Evolutionary conservation across 306 rosid species (phyloP), one percentile per base, ranked within the genome.

Genomic region (Herpetospermum pedunculosum): DNA sequence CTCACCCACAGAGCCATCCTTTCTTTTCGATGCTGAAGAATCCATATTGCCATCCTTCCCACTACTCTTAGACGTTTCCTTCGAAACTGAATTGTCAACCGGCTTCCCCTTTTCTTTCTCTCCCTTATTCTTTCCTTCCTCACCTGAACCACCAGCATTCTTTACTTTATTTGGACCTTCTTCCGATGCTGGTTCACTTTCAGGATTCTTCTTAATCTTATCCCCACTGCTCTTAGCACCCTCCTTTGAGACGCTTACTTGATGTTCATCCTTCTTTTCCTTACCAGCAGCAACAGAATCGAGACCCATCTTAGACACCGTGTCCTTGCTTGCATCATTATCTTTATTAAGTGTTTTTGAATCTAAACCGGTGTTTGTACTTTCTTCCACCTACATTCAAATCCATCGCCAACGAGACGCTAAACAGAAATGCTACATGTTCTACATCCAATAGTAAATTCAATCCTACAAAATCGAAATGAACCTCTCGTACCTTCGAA

Each of bases 1-100:
- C 68, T 85, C 89, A 18, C 46, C 75, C 13, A 46, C 28, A 54
- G 80, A 38, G 9, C 72, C 82, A 26, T 82, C 82, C 63, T 79
- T 68, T 57, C 72, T 57, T 49, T 35, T 52, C 10, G 41, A 48
- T 11, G 53, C 53, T 26, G 79, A 77, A 14, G 73, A 68, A 28
- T 5, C 50, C n/a, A 2, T 50, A 81, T 25, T 50, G 29, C 19
- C 76, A 6, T 78, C 82, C 19, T 74, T 78, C 40, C 34, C 79
- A 60, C 60, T 60, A 13, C 75, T 74, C 72, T 47, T 79, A 44
- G 64, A 52, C 49, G 13, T 35, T 54, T 70, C 72, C 79, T 78
- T 78, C 2, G 76, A 26, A 43, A 23, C 80, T 21, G 65, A 16
- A 14, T 50, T 37, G 25, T 59, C 81, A 25, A 49, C 58, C 4